Evolutionary conservation across 2,329 filamentous ascomycete genomes (phyloP).

Genomic region (Raffaelea arxii): DNA sequence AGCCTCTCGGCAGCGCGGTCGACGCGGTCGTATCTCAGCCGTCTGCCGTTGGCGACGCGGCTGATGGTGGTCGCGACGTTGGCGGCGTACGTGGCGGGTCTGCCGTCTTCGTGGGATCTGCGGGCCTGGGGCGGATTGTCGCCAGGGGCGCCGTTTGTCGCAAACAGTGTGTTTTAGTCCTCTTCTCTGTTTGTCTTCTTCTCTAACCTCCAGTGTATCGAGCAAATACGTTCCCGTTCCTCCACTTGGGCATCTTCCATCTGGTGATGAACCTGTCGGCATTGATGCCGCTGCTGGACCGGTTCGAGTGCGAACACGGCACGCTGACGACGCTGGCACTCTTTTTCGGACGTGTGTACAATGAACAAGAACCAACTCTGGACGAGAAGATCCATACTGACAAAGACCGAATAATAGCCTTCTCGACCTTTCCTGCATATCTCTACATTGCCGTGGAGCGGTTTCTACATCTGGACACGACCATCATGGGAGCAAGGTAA

Average conservation of each 20-base stretch:
- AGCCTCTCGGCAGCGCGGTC: slow-evolving; percentile 62
- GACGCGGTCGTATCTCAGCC: slow-evolving; percentile 64
- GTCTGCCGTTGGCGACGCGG: slow-evolving; percentile 83
- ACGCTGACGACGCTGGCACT: slow-evolving; percentile 79
- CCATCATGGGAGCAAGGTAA: slow-evolving; percentile 76
- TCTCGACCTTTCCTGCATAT: slow-evolving; percentile 73
- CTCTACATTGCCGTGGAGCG: slow-evolving; percentile 73
- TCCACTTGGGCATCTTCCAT: slow-evolving; percentile 77
- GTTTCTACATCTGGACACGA: slow-evolving; percentile 60
- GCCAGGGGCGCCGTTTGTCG: slow-evolving; percentile 63
- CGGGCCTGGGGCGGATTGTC: slow-evolving; percentile 69
- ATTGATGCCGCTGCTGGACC: slow-evolving; percentile 78
- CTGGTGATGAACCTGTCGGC: slow-evolving; percentile 69
- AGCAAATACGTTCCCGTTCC: slow-evolving; percentile 82
- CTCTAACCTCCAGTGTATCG: slow-evolving; percentile 60
- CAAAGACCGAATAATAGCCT: slow-evolving; percentile 34
- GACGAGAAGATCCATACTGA: neutral
- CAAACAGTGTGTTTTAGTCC: slow-evolving; percentile 50
- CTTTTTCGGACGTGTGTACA: slow-evolving; percentile 76
- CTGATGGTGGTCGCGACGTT: slow-evolving; percentile 56
- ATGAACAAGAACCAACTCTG: neutral
- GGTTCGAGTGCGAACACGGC: slow-evolving; percentile 88
- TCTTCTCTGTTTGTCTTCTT: neutral
- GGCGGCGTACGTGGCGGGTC: slow-evolving; percentile 56
- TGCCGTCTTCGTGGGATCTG: slow-evolving; percentile 64